Evolutionary conservation across 2,329 filamentous ascomycete genomes (phyloP), one percentile per base, ranked within the genome.

Genomic region (Fusarium tuaranense): DNA sequence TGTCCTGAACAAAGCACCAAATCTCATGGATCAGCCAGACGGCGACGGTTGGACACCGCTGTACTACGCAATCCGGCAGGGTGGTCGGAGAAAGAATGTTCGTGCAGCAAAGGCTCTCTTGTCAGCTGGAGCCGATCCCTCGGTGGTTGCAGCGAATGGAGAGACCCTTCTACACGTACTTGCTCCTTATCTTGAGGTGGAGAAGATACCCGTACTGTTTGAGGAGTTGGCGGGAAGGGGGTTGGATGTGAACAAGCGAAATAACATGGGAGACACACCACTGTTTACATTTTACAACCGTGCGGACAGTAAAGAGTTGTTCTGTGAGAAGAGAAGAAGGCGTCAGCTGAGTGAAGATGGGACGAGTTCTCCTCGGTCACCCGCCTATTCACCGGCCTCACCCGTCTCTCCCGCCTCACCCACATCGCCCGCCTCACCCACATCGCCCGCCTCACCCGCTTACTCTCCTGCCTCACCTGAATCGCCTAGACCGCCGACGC

Each of bases 31-130:
- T 7, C 67, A 77, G 18, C 30, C 20, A 32, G 76, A 81, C 39
- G 55, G 22, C 8, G 34, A 70, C 7, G 79, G 80, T 2, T 72
- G 74, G 20, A 81, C 79, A 32, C 79, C 80, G 2, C 46, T 81
- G 16, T 75, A 80, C 38, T 68, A 72, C 34, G 78, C 76, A 10
- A 30, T 67, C 14, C 9, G 12, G 3, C 68, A 48, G 16, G 66
- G 61, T 2, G 22, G 20, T 3, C 7, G 36, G 6, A 18, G 30
- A 12, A 27, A n/a, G 3, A 30, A 59, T 8, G n/a, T 16, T 18
- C 18, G 18, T 1, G 18, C 48, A 9, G 69, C 65, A n/a, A 32
- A 70, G 7, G 9, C 66, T 2, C 68, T 80, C 1, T 53, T 81
- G 16, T 62, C 58, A 25, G 65, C 63, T 2, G 78, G 79, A 9